phyloP scores from a whole-genome alignment of 345 rosid species.

The Salix brachista region DNA sequence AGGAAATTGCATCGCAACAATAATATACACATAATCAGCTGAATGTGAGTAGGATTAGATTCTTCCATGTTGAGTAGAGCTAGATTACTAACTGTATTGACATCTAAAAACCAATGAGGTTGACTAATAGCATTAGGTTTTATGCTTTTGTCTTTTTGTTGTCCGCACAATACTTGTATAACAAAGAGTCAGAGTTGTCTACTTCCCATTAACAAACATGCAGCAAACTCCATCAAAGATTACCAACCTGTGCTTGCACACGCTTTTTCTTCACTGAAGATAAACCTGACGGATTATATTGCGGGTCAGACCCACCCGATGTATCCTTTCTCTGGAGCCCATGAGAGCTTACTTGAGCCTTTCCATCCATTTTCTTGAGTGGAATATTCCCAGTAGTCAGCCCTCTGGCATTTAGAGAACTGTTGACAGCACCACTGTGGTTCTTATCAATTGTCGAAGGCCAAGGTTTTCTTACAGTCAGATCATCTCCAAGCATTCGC shows the following conservation, averaged over 20 bases:
- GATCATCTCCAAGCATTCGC: conserved; percentile 84
- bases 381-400: conserved; percentile 47
- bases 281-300: conserved; percentile 64
- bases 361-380: conserved; percentile 62
- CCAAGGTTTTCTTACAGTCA: conserved; percentile 56
- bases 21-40: neutral
- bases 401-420: conserved; percentile 54
- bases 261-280: conserved; percentile 81
- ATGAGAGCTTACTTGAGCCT: conserved; percentile 60
- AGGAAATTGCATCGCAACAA: neutral
- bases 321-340: conserved; percentile 71
- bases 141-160: neutral
- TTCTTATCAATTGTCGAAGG: conserved; percentile 53
- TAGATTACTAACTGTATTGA: neutral
- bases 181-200: neutral
- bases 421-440: conserved; percentile 43
- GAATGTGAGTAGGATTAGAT: neutral
- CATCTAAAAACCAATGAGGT: neutral
- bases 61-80: neutral
- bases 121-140: neutral
- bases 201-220: neutral
- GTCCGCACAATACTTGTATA: neutral
- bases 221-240: neutral
- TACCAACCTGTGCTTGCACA: conserved; percentile 79
- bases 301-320: conserved; percentile 65